Evolutionary conservation across 2,329 filamentous ascomycete genomes (phyloP).

Genomic region (Pseudogymnoascus verrucosus): DNA sequence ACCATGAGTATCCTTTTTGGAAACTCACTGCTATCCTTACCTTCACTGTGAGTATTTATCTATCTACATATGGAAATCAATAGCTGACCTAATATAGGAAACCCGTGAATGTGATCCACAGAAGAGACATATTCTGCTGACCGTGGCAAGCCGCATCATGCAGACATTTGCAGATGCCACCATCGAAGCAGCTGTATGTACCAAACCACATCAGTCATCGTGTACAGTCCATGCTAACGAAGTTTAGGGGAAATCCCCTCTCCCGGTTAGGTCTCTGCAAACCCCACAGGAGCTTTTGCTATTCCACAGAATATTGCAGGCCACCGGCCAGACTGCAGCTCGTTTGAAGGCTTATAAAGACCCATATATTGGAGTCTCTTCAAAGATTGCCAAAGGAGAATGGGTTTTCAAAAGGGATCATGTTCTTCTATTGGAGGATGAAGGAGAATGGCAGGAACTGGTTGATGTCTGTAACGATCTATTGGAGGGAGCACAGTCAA

Average conservation of each 20-base stretch:
- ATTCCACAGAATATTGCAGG: slow-evolving; percentile 23
- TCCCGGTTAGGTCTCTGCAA: slow-evolving; percentile 26
- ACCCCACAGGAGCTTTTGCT: slow-evolving; percentile 28
- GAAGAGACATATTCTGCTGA: slow-evolving; percentile 21
- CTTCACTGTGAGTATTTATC: slow-evolving; percentile 21
- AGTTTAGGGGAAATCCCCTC: neutral
- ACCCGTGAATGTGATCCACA: slow-evolving; percentile 19
- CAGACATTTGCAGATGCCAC: slow-evolving; percentile 26
- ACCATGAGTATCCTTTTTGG: slow-evolving; percentile 28
- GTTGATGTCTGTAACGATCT: slow-evolving; percentile 21
- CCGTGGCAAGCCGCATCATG: neutral
- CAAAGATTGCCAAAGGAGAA: slow-evolving; percentile 26
- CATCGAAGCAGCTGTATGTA: slow-evolving; percentile 22
- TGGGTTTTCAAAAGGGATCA: slow-evolving; percentile 28
- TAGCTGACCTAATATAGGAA: neutral
- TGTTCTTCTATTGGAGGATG: slow-evolving; percentile 20
- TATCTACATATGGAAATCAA: neutral
- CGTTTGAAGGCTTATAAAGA: slow-evolving; percentile 24
- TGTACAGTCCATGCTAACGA: neutral
- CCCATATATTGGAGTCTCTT: slow-evolving; percentile 25
- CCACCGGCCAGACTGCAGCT: slow-evolving; percentile 21
- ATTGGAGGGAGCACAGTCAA: slow-evolving; percentile 24
- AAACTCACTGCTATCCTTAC: slow-evolving; percentile 26
- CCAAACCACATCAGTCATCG: no score
- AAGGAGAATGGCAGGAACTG: slow-evolving; percentile 23